Conservation (phyloP, 495 filamentous ascomycete species). For the Aspergillus heteromorphus region DNA sequence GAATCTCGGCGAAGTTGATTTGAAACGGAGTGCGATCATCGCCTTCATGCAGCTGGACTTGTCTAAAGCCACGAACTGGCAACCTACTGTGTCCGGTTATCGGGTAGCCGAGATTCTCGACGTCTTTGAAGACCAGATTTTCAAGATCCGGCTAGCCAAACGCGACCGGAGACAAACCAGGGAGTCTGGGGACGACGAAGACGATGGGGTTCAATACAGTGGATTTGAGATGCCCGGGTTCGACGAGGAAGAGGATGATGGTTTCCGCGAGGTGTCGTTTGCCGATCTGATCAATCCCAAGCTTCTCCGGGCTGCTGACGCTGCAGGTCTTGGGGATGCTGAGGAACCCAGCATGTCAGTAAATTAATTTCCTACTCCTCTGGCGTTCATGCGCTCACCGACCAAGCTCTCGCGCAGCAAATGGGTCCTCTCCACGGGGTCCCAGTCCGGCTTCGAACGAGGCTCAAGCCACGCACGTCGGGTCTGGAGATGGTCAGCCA, state of each 20-base stretch:
- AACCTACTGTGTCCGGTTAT: slow-evolving; percentile 64
- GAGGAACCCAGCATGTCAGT: slow-evolving; percentile 40
- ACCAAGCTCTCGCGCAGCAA: slow-evolving; percentile 30
- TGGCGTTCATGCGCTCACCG: slow-evolving; percentile 29
- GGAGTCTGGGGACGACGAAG: slow-evolving; percentile 44
- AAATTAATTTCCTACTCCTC: slow-evolving; percentile 30
- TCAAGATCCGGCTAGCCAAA: slow-evolving; percentile 62
- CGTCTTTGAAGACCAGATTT: slow-evolving; percentile 34
- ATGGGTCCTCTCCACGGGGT: slow-evolving; percentile 21
- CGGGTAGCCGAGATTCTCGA: slow-evolving; percentile 61
- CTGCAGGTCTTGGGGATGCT: slow-evolving; percentile 14
- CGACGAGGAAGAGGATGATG: slow-evolving; percentile 51
- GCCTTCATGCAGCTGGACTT: slow-evolving; percentile 73
- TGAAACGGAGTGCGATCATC: slow-evolving; percentile 61
- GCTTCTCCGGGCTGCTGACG: slow-evolving; percentile 41
- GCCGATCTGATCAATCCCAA: slow-evolving; percentile 58
- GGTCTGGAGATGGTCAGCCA: slow-evolving; percentile 3
- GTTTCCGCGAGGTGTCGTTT: slow-evolving; percentile 46
- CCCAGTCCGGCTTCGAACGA: slow-evolving; percentile 4
- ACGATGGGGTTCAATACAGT: slow-evolving; percentile 53
- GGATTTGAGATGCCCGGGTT: slow-evolving; percentile 65
- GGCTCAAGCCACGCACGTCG: neutral
- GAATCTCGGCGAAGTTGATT: slow-evolving; percentile 46
- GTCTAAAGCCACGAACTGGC: slow-evolving; percentile 70
- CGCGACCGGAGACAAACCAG: slow-evolving; percentile 56